Base-by-base conservation (phyloP, 441 rosid species). In the Lepidium campestre region DNA sequence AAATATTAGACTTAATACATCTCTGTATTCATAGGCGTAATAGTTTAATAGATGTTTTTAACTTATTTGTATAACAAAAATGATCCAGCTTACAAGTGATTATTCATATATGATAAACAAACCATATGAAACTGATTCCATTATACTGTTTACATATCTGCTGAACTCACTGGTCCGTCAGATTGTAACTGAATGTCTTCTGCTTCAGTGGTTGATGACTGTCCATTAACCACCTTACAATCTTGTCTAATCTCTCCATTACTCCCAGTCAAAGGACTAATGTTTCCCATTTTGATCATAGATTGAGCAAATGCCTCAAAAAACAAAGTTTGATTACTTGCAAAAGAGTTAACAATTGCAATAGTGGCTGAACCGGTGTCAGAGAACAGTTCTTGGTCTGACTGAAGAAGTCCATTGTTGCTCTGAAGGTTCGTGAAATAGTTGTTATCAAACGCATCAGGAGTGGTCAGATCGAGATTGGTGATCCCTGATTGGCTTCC, bases 341-440 rank as follows among this genome's bases (percentile, higher is more conserved):
- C 85, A 23, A 73, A 84, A 1, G 77, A 67, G 47, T 64, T 56
- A 23, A 81, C 85, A 62, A 75, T 59, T 19, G 78, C n/a, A 0
- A 72, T 55, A 4, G 80, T 72, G 41, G 39, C 23, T 19, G 81
- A 68, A 5, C 78, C 85, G 2, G 61, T 11, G 0, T 75, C 61
- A 0, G 88, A 83, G 62, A 79, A 78, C 25, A 84, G 59, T 19
- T 72, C 79, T 57, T 83, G 87, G 39, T 85, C 85, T 9, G 79
- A 70, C 32, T 72, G 76, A 25, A 90, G 89, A 60, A 87, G 85
- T 4, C 94, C 92, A n/a, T 78, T 79, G 42, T 82, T 77, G 68
- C 77, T 80, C 39, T 73, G 52, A 20, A 90, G 78, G 65, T 90
- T 90, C 11, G 74, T 62, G 73, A 80, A 88, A 79, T 88, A 88